These are phyloP conservation scores for Irineochytrium annulatum DNA, from an alignment of 192 early-diverging fungal species.

Conservation along the genomic window DNA sequence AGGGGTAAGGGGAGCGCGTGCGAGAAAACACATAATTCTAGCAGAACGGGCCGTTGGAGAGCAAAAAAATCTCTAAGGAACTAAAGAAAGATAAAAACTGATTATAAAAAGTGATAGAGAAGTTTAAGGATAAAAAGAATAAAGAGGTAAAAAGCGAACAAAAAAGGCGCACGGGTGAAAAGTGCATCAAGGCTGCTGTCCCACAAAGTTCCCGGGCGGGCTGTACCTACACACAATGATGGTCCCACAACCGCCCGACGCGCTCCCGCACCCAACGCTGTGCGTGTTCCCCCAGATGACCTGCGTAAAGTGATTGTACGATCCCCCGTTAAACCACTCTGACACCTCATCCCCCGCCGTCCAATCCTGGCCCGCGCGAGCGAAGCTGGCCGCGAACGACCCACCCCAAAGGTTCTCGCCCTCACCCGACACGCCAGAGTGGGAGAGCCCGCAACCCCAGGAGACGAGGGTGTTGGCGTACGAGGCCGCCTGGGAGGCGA, in stretches of 20 bases:
- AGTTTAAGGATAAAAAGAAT: background rate
- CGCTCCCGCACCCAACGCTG: background rate
- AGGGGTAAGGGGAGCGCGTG: background rate
- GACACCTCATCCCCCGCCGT: background rate
- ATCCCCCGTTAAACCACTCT: background rate
- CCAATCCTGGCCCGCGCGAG: background rate
- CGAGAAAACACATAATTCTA: background rate
- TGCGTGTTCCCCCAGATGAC: background rate
- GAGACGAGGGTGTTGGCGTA: background rate
- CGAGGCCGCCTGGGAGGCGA: background rate
- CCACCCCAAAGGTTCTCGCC: background rate
- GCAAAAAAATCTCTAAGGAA: background rate
- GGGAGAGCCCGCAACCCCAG: background rate
- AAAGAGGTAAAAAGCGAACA: background rate
- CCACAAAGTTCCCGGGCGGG: background rate
- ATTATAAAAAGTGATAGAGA: background rate
- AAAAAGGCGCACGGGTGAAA: background rate
- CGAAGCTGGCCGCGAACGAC: background rate
- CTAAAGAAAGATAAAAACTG: background rate
- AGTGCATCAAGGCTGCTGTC: background rate
- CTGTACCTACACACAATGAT: background rate
- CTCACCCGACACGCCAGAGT: background rate
- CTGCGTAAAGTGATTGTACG: constrained; percentile 2
- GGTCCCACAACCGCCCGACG: background rate
- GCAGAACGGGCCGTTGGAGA: background rate